Evolutionary conservation across 1,284 basidiomycete genomes (phyloP).

Genomic region (Jaminaea rosea): DNA sequence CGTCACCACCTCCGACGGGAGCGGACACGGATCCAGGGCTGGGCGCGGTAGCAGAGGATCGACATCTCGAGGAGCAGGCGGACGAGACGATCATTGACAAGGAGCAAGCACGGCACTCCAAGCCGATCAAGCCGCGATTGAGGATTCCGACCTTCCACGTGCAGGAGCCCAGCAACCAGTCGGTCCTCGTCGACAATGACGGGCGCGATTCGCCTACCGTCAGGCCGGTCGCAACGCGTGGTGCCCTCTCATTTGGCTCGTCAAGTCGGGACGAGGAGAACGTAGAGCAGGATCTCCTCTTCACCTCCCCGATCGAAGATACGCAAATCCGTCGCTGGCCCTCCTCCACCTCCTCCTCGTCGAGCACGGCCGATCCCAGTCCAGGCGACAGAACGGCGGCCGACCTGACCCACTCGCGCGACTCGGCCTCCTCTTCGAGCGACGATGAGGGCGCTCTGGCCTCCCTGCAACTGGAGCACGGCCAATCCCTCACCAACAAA

Average conservation of each 20-base stretch:
- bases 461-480: slow-evolving; percentile 22
- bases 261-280: no score
- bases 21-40: neutral
- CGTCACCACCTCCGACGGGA: no score
- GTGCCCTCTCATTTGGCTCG: neutral
- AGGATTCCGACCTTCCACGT: neutral
- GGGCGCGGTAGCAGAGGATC: neutral
- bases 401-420: no score
- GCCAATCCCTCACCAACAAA: slow-evolving; percentile 23
- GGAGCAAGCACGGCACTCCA: neutral
- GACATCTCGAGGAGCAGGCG: neutral
- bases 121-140: neutral
- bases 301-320: no score
- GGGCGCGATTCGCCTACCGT: neutral
- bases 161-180: neutral
- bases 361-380: no score
- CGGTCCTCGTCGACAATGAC: neutral
- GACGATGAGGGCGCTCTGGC: neutral
- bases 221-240: neutral
- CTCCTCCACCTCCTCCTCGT: no score
- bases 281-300: no score
- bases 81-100: neutral
- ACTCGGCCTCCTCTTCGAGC: neutral
- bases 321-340: no score
- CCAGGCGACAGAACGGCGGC: no score